These are phyloP conservation scores for Adansonia rubrostipa DNA, from an alignment of 441 rosid genomes.

Conservation along the genomic window DNA sequence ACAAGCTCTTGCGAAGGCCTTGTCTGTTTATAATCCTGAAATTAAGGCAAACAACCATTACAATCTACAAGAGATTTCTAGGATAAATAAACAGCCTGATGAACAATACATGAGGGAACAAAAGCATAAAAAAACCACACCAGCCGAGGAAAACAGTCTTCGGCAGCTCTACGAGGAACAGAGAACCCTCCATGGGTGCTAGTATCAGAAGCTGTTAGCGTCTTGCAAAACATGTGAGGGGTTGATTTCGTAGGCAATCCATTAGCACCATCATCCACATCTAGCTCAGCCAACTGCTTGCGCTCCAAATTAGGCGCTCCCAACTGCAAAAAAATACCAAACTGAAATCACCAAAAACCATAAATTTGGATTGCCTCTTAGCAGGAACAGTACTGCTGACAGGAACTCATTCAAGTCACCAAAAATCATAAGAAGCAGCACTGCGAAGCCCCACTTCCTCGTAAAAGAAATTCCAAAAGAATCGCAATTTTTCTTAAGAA, in stretches of 20 bases:
- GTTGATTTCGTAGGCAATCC: constrained; percentile 61
- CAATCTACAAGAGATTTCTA: not conserved
- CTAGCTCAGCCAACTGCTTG: constrained; percentile 44
- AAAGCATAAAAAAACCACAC: constrained; percentile 35
- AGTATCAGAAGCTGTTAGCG: constrained; percentile 98
- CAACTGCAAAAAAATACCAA: constrained; percentile 44
- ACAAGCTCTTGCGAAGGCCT: constrained; percentile 98
- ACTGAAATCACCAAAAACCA: constrained; percentile 29
- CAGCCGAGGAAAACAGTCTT: constrained; percentile 98
- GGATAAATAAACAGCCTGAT: not conserved
- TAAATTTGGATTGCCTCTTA: not conserved
- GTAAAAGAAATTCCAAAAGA: not conserved
- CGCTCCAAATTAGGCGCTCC: constrained; percentile 54
- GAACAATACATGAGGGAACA: constrained; percentile 18
- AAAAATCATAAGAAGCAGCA: not conserved
- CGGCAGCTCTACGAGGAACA: constrained; percentile 98
- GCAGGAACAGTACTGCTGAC: not conserved
- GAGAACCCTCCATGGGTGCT: constrained; percentile 99
- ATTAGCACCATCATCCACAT: constrained; percentile 64
- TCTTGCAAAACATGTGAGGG: constrained; percentile 98
- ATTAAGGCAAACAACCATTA: constrained; percentile 14
- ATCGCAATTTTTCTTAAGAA: not conserved
- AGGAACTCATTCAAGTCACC: constrained; percentile 3
- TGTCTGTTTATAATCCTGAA: constrained; percentile 88
- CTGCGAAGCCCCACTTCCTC: not conserved